These are phyloP conservation scores for Candida methanosorbosa DNA, from an alignment of 805 yeast genomes.

Conservation along the genomic window DNA sequence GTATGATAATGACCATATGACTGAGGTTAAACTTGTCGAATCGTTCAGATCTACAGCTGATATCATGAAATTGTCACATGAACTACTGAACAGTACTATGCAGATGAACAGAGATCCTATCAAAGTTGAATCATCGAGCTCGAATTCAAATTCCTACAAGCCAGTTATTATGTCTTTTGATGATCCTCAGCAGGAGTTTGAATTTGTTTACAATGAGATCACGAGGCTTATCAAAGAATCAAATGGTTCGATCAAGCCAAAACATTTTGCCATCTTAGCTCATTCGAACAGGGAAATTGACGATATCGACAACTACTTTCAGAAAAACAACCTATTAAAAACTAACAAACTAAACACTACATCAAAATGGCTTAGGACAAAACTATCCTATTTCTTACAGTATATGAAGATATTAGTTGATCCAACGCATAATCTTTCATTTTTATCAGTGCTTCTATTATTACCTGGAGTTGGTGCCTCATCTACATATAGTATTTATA, in stretches of 20 bases:
- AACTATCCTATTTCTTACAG: conserved; percentile 37
- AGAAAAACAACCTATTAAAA: conserved; percentile 29
- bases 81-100: conserved; percentile 16
- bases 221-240: conserved; percentile 30
- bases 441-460: conserved; percentile 16
- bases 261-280: conserved; percentile 46
- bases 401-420: conserved; percentile 34
- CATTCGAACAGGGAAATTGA: conserved; percentile 43
- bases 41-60: conserved; percentile 59
- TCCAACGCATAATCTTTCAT: conserved; percentile 17
- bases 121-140: conserved; percentile 6
- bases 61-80: conserved; percentile 35
- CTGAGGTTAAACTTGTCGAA: conserved; percentile 33
- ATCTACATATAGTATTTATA: conserved; percentile 10
- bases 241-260: conserved; percentile 31
- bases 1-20: conserved; percentile 10
- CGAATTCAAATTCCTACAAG: conserved; percentile 8
- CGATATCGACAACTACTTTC: conserved; percentile 28
- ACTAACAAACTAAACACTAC: conserved; percentile 34
- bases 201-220: conserved; percentile 38
- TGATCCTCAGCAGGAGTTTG: conserved; percentile 27
- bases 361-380: conserved; percentile 43
- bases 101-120: no score
- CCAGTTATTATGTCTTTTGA: conserved; percentile 20
- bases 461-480: conserved; percentile 15